These are phyloP conservation scores for Camellia lanceoleosa DNA, from an alignment of 148 eudicot genomes.

Conservation along the genomic window DNA sequence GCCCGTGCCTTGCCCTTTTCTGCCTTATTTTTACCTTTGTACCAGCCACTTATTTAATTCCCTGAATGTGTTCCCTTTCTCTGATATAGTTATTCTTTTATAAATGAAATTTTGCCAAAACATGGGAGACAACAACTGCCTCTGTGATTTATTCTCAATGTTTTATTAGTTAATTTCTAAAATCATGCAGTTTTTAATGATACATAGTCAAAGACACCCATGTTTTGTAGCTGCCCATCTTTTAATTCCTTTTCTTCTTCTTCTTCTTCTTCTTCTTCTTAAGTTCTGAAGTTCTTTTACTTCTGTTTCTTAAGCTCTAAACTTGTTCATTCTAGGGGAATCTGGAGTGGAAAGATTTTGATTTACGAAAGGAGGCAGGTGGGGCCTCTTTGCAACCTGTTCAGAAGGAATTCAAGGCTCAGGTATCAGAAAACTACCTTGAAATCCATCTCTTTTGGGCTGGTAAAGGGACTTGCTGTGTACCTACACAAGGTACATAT, in stretches of 20 bases:
- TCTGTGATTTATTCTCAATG: neutral
- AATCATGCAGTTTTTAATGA: neutral
- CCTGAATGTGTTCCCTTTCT: neutral
- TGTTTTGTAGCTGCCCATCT: neutral
- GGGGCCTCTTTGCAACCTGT: conserved; percentile 49
- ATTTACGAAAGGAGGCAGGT: conserved; percentile 61
- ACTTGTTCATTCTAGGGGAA: conserved; percentile 45
- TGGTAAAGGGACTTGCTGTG: conserved; percentile 89
- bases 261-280: too few relatives aligned
- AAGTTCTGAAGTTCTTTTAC: too few relatives aligned
- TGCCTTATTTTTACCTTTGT: neutral
- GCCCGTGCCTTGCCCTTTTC: neutral
- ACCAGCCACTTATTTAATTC: neutral
- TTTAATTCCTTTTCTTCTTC: too few relatives aligned
- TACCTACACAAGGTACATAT: conserved; percentile 68
- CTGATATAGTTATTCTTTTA: neutral
- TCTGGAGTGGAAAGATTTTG: conserved; percentile 49
- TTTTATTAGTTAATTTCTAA: neutral
- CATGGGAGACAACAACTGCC: neutral
- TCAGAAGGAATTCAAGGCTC: conserved; percentile 35
- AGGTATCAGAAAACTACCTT: conserved; percentile 57
- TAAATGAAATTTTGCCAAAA: neutral
- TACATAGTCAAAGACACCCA: neutral
- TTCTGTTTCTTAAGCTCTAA: neutral
- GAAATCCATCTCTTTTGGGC: conserved; percentile 94